Evolutionary conservation across 352 stramenopile genomes (phyloP).

Genomic region (Pythium volutum): DNA sequence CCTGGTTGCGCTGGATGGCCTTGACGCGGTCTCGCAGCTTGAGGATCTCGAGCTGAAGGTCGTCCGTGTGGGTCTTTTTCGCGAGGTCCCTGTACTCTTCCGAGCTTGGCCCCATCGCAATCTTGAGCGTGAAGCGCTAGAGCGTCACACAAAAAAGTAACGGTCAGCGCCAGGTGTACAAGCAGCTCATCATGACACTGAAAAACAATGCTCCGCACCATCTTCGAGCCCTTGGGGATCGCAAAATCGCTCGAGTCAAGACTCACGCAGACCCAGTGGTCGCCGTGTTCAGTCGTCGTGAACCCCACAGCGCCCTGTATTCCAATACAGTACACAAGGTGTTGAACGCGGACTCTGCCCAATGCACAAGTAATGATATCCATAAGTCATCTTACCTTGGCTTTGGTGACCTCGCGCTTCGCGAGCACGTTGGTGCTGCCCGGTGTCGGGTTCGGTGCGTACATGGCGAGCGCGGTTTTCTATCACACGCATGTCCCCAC

Average conservation of each 20-base stretch:
- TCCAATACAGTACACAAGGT: background rate
- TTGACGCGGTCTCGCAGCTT: constrained; percentile 78
- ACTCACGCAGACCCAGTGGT: constrained; percentile 74
- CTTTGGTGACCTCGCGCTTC: constrained; percentile 53
- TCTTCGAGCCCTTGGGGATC: constrained; percentile 50
- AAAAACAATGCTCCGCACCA: constrained; percentile 59
- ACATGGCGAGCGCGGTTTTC: constrained; percentile 65
- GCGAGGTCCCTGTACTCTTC: constrained; percentile 81
- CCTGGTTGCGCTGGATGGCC: constrained; percentile 78
- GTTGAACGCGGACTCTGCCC: background rate
- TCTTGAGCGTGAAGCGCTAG: constrained; percentile 67
- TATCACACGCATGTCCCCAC: constrained; percentile 15
- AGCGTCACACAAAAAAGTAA: background rate
- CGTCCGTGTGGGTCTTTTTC: constrained; percentile 82
- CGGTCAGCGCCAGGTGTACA: no score
- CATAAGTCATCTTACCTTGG: constrained; percentile 37
- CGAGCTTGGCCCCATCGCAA: constrained; percentile 67
- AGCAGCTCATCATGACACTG: no score
- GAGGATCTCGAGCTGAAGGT: constrained; percentile 73
- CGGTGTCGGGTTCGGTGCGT: constrained; percentile 40
- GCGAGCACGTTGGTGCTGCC: constrained; percentile 45
- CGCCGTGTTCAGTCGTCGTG: constrained; percentile 59
- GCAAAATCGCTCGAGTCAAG: constrained; percentile 65
- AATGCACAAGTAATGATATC: background rate
- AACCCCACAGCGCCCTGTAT: constrained; percentile 67